These are phyloP conservation scores for Sarcodon sp. DNA, from an alignment of 768 basidiomycete genomes.

Conservation along the genomic window DNA sequence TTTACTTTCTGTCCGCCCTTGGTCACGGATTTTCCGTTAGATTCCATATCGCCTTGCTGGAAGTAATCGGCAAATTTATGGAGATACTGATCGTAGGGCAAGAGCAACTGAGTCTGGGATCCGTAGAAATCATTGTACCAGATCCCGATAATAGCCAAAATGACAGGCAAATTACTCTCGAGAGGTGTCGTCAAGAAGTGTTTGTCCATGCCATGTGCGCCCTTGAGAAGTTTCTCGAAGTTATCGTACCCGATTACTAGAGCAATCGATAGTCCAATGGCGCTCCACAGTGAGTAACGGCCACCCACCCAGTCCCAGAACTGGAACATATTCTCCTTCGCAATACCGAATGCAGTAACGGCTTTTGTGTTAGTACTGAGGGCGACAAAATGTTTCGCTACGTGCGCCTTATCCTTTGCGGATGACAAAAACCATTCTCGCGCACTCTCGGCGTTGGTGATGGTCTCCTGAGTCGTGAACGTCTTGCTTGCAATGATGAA, in stretches of 20 bases:
- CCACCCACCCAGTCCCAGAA: conserved; percentile 99
- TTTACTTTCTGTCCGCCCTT: conserved; percentile 86
- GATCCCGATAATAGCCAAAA: conserved; percentile 81
- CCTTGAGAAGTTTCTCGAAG: conserved; percentile 80
- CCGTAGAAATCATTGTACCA: conserved; percentile 99
- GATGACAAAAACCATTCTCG: conserved; percentile 84
- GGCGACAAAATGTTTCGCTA: conserved; percentile 98
- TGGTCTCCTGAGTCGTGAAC: conserved; percentile 99
- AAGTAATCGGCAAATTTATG: conserved; percentile 99
- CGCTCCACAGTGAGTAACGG: conserved; percentile 96
- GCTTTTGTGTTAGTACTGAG: conserved; percentile 93
- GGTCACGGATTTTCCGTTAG: conserved; percentile 94
- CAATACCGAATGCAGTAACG: conserved; percentile 89
- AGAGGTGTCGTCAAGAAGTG: conserved; percentile 87
- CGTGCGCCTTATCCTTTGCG: conserved; percentile 81
- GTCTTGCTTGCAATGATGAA: conserved; percentile 99
- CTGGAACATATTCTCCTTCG: conserved; percentile 91
- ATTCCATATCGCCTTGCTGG: conserved; percentile 99
- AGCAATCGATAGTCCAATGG: conserved; percentile 92
- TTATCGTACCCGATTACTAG: conserved; percentile 89
- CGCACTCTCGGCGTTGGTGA: conserved; percentile 94
- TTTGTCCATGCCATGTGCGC: conserved; percentile 96
- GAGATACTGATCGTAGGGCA: conserved; percentile 98
- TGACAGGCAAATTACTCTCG: conserved; percentile 84
- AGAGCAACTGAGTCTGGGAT: conserved; percentile 86